Evolutionary conservation across 768 basidiomycete genomes (phyloP).

Genomic region (Brasilioporus rufonigricans): DNA sequence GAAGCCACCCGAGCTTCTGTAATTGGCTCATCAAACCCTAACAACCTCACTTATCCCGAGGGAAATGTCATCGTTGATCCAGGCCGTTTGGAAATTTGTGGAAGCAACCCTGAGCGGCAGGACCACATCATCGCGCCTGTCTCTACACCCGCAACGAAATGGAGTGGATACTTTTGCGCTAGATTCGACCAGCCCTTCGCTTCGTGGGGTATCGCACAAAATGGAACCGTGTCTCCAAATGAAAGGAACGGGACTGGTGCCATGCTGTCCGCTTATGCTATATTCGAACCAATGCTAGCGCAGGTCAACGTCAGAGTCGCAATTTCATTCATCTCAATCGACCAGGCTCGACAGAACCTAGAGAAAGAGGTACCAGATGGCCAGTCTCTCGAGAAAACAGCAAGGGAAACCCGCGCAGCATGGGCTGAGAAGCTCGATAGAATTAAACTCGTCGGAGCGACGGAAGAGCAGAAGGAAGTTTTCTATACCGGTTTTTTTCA

Average conservation of each 20-base stretch:
- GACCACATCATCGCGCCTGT: constrained; percentile 66
- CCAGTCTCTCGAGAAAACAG: constrained; percentile 51
- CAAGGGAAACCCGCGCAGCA: constrained; percentile 41
- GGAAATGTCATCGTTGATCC: constrained; percentile 51
- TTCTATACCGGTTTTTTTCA: constrained; percentile 68
- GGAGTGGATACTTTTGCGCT: constrained; percentile 54
- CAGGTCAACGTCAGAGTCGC: constrained; percentile 58
- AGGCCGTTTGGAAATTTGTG: constrained; percentile 49
- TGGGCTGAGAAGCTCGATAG: constrained; percentile 61
- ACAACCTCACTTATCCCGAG: constrained; percentile 21
- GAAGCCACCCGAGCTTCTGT: constrained; percentile 66
- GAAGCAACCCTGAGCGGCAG: constrained; percentile 66
- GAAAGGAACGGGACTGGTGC: constrained; percentile 38
- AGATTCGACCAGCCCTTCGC: constrained; percentile 49
- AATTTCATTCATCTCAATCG: constrained; percentile 71
- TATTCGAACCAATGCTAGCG: constrained; percentile 35
- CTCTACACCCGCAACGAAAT: constrained; percentile 38
- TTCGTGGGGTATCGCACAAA: constrained; percentile 49
- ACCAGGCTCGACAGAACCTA: constrained; percentile 57
- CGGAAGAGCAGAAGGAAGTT: constrained; percentile 42
- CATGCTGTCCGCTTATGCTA: constrained; percentile 50
- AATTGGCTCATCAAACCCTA: constrained; percentile 44
- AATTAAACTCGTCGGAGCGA: constrained; percentile 49
- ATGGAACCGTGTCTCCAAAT: constrained; percentile 36
- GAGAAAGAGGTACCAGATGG: constrained; percentile 48